Conservation (phyloP, 2,329 filamentous ascomycete genomes). For the Fusarium foetens region DNA sequence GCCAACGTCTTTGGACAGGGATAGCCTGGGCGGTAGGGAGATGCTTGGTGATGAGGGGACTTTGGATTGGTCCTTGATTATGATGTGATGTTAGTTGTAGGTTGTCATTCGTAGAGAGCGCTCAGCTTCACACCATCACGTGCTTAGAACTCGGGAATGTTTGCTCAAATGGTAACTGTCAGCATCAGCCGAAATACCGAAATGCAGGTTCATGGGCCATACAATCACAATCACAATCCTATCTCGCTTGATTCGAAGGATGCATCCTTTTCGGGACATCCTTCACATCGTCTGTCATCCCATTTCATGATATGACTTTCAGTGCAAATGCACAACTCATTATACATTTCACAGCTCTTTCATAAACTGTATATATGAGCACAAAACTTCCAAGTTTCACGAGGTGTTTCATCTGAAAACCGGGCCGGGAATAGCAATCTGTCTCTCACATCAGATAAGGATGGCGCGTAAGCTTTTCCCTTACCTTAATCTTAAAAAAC, state of each 20-base stretch:
- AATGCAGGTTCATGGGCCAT: neutral
- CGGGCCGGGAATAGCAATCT: neutral
- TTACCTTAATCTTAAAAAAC: neutral
- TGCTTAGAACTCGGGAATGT: neutral
- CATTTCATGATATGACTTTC: neutral
- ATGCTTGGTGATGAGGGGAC: neutral
- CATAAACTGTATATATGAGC: neutral
- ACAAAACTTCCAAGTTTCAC: neutral
- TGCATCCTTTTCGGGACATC: neutral
- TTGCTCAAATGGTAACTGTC: neutral
- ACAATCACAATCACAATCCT: neutral
- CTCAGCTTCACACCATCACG: neutral
- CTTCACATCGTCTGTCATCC: neutral
- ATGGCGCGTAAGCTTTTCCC: neutral
- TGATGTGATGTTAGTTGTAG: neutral
- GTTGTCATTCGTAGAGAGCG: neutral
- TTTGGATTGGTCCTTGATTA: neutral
- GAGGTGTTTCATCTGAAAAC: neutral
- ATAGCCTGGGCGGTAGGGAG: neutral
- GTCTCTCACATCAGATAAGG: neutral
- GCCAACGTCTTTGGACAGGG: neutral
- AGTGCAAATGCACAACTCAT: accelerated
- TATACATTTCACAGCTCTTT: accelerated
- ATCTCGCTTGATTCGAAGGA: neutral
- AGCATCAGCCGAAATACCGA: neutral